Percentiles rank a stretch among this genome's conserved stretches.
Conservation (phyloP, 2,329 filamentous ascomycete species). For the Penicillium hordei region DNA sequence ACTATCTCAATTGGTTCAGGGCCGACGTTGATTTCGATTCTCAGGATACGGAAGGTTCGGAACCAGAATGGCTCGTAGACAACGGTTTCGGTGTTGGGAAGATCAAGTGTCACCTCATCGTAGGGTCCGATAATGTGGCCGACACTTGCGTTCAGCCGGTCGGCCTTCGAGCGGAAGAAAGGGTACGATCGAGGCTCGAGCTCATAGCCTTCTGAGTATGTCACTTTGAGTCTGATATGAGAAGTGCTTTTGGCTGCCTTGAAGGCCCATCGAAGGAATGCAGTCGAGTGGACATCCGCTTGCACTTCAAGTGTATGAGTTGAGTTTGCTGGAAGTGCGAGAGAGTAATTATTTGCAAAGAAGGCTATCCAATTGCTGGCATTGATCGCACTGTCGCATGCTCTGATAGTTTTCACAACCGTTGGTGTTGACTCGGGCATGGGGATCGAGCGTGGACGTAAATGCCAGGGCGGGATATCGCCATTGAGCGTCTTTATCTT, state of each 20-base stretch:
- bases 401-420: conserved; percentile 22
- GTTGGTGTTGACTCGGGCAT: conserved; percentile 31
- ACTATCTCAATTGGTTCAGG: conserved; percentile 24
- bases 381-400: conserved; percentile 17
- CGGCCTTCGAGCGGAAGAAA: conserved; percentile 41
- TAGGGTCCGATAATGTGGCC: conserved; percentile 41
- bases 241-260: conserved; percentile 17
- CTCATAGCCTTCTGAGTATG: conserved; percentile 38
- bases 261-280: conserved; percentile 26
- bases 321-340: conserved; percentile 15
- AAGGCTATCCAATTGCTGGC: conserved; percentile 15
- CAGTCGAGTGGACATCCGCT: conserved; percentile 27
- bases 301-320: conserved; percentile 24
- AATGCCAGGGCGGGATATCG: conserved; percentile 42
- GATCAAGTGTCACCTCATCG: conserved; percentile 35
- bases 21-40: conserved; percentile 31
- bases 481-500: conserved; percentile 40
- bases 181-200: conserved; percentile 38
- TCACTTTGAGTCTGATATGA: conserved; percentile 25
- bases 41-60: conserved; percentile 41
- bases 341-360: background rate
- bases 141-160: conserved; percentile 36
- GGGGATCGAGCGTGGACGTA: conserved; percentile 41
- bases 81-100: conserved; percentile 9
- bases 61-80: conserved; percentile 46